Evolutionary conservation across 805 yeast genomes (phyloP), one percentile per base, ranked within the genome.

Genomic region (Candida alai): DNA sequence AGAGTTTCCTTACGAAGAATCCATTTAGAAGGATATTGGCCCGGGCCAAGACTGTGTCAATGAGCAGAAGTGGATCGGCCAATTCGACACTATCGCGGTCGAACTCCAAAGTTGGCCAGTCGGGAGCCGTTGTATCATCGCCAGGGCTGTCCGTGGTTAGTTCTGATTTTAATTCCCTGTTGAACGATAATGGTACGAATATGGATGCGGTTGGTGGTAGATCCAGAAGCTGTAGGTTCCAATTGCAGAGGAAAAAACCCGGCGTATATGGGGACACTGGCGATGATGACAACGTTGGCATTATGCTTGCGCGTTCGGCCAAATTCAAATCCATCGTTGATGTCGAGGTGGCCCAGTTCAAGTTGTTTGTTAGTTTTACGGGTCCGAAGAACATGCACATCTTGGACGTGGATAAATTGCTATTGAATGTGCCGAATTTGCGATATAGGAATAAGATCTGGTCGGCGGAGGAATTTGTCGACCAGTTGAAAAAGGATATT

Each of bases 341-440:
- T 32, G 41, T 66, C 31, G 56, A 56, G 39, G 50, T 70, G 19
- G 50, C 58, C 5, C 47, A 52, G 27, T 46, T 66, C 28, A 53
- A 54, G 15, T 34, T 89, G 11, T 69, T 78, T 34, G 70, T 88
- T 17, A 83, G 95, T 32, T 85, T 85, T 58, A 76, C 78, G 53
- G 95, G 93, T 6, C 77, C 76, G 11, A 85, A 88, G 10, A 67
- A 76, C 19, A 64, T 74, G 47, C 76, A 81, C 44, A 60, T 90
- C 36, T 72, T 85, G 24, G 87, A 89, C 50, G 86, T 90, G 6
- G 83, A 84, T 34, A 76, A 84, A 44, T 78, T 90, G 44, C 70
- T 68, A 5, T 64, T 90, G 36, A 65, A 64, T 7, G 56, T 89
- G 32, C 96, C 96, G 3, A 61, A 61, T 3, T 57, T 85, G 33